phyloP scores from a whole-genome alignment of 352 stramenopile genomes.

The Phytophthora sp. region DNA sequence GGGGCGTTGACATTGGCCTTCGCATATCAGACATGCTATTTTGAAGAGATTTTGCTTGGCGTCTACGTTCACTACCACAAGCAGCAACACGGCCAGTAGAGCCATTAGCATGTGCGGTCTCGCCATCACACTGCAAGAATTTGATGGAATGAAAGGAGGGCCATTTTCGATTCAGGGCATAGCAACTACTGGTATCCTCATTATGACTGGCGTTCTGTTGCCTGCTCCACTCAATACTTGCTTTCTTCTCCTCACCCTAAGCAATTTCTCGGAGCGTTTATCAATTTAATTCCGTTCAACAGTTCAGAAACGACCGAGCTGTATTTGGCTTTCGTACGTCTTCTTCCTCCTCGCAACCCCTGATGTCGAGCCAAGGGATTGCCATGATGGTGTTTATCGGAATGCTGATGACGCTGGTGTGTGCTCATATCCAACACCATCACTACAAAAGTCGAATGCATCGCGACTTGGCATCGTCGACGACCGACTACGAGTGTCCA shows the following conservation, averaged over 20 bases:
- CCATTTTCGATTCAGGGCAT: no score
- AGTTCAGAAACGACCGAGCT: no score
- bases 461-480: conserved; percentile 35
- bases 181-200: no score
- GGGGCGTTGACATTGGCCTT: conserved; percentile 63
- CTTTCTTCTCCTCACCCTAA: no score
- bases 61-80: conserved; percentile 25
- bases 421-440: conserved; percentile 31
- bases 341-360: no score
- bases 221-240: no score
- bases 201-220: no score
- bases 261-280: no score
- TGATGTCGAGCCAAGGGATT: no score
- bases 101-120: conserved; percentile 26
- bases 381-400: conserved; percentile 23
- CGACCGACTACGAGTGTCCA: conserved; percentile 69
- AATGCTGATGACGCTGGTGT: conserved; percentile 25
- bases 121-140: no score
- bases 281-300: no score
- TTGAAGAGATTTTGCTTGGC: conserved; percentile 63
- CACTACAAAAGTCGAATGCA: conserved; percentile 39
- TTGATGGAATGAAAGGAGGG: no score
- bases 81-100: conserved; percentile 36
- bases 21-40: conserved; percentile 57
- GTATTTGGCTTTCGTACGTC: conserved; percentile 28